Percentiles rank a stretch among this genome's conserved stretches.
phyloP scores from a whole-genome alignment of 2,329 filamentous ascomycete genomes.

The Cordyceps fumosorosea region DNA sequence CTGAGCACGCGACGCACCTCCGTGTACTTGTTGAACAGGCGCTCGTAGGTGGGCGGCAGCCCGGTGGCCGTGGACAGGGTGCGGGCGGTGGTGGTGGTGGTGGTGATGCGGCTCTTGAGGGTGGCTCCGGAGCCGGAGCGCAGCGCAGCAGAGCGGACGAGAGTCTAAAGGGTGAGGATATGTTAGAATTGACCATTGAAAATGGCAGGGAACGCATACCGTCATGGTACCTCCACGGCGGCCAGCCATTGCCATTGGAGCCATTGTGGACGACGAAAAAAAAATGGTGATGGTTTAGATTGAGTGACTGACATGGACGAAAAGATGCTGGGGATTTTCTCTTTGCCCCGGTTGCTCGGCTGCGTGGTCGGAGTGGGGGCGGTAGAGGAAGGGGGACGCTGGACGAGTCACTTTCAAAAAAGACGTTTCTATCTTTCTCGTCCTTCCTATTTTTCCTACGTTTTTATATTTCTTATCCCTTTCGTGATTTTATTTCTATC shows the following conservation, averaged over 20 bases:
- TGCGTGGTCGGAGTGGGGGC: conserved; percentile 11
- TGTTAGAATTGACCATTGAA: background rate
- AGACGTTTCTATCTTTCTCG: too few species aligned
- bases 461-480: too few species aligned
- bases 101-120: background rate
- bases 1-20: conserved; percentile 71
- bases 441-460: too few species aligned
- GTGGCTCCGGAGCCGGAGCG: conserved; percentile 23
- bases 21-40: conserved; percentile 69
- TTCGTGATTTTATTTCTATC: too few species aligned
- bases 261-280: conserved; percentile 29
- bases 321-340: conserved; percentile 21
- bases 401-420: background rate
- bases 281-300: background rate
- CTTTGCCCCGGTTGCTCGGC: conserved; percentile 4
- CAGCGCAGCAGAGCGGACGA: conserved; percentile 27
- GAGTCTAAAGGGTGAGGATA: conserved; percentile 24
- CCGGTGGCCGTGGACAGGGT: conserved; percentile 34
- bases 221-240: conserved; percentile 42
- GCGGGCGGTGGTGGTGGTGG: conserved; percentile 17
- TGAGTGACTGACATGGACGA: background rate
- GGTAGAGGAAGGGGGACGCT: background rate
- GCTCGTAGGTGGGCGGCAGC: conserved; percentile 69
- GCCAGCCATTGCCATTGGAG: conserved; percentile 44
- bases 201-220: conserved; percentile 25